phyloP scores from a whole-genome alignment of 129 eudicot species.

The Dittrichia graveolens region DNA sequence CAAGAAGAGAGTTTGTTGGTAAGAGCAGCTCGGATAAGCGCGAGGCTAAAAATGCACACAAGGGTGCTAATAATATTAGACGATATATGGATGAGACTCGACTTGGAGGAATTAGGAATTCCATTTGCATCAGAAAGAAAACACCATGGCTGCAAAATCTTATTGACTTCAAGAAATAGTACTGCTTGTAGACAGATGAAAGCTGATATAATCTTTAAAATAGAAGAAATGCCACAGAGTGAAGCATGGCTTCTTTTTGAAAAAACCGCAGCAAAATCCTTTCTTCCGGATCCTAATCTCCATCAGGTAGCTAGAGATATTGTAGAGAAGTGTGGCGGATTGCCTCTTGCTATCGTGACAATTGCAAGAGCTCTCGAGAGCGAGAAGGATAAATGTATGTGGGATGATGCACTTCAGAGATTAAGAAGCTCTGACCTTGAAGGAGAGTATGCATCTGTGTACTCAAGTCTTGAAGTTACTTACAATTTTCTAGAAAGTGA shows the following conservation, averaged over 20 bases:
- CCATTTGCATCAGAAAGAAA: conserved; percentile 21
- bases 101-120: conserved; percentile 43
- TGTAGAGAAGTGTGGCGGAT: conserved; percentile 42
- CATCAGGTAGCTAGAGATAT: conserved; percentile 34
- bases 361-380: conserved; percentile 42
- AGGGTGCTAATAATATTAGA: conserved; percentile 42
- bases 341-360: conserved; percentile 48
- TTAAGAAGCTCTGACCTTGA: conserved; percentile 25
- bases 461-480: conserved; percentile 35
- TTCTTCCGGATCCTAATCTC: background rate
- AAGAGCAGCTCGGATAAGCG: conserved; percentile 39
- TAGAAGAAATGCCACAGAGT: conserved; percentile 17
- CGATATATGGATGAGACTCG: conserved; percentile 45
- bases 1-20: conserved; percentile 23
- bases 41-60: conserved; percentile 28
- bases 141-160: conserved; percentile 36
- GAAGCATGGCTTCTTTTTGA: conserved; percentile 46
- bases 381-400: conserved; percentile 20
- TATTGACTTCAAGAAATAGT: conserved; percentile 40
- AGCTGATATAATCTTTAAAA: conserved; percentile 26
- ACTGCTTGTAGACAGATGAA: conserved; percentile 39
- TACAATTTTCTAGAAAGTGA: conserved; percentile 35
- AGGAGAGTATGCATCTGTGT: conserved; percentile 41
- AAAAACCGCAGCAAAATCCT: background rate
- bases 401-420: conserved; percentile 44